Evolutionary conservation across 768 basidiomycete genomes (phyloP), one percentile per base, ranked within the genome.

Genomic region (Podaxis sp.): DNA sequence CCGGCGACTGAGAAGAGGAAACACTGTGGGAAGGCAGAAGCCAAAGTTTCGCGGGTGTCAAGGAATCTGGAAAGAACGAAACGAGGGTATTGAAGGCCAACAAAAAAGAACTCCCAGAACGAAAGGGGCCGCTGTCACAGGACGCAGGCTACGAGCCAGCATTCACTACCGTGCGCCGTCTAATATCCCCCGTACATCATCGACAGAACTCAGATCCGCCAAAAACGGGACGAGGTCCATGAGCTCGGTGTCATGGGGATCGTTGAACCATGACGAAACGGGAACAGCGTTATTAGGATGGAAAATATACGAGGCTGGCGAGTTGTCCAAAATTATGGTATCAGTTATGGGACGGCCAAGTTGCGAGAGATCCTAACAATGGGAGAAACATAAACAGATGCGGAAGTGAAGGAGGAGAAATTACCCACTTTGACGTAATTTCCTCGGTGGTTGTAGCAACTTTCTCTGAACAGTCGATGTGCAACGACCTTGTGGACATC

Each of bases 231-330:
- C 88, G 57, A 99, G 80, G 76, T 99, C 96, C 44, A 93, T 97
- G 66, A 99, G 83, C 74, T 99, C 96, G 52, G 96, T 96, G 73
- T 99, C 96, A 70, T 98, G 96, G 9, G 96, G 96, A 76, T 95
- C 95, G 75, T 98, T 99, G 81, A 99, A 99, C 97, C 97, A 99
- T 62, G 93, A 95, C 48, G 96, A 98, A 64, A 99, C 96, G 12
- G 97, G 97, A 4, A 99, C 96, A 42, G 97, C 97, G 73, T 99
- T 99, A 79, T 97, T 96, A 15, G 95, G 95, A 72, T 99, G 96
- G 84, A 99, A 99, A 64, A 99, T 96, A 76, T 99, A 99, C 12
- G 94, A 97, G 12, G 97, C 97, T 15, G 97, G 97, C 28, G 96
- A 99, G 75, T 99, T 99, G 78, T 99, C 97, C 69, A 99, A 85